Evolutionary conservation across 2,329 filamentous ascomycete genomes (phyloP).

Genomic region (Monilinia fructigena): DNA sequence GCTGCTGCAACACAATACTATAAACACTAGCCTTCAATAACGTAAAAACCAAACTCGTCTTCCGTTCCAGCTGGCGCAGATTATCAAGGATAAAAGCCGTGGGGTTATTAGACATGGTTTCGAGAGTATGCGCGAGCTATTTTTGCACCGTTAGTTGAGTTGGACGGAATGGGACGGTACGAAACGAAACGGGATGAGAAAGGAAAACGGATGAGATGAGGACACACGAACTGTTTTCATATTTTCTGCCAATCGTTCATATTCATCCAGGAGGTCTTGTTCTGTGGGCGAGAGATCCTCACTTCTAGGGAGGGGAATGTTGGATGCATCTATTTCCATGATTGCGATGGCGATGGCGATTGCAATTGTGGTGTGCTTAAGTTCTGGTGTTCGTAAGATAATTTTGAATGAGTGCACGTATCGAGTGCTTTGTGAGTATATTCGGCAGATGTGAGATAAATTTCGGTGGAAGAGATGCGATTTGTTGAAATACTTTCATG

Average conservation of each 20-base stretch:
- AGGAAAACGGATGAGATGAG: not conserved
- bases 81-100: constrained; percentile 83
- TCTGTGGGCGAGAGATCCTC: constrained; percentile 73
- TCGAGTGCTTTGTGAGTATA: not conserved
- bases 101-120: constrained; percentile 65
- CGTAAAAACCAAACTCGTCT: constrained; percentile 93
- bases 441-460: not conserved
- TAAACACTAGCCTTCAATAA: constrained; percentile 97
- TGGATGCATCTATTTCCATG: constrained; percentile 23
- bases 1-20: constrained; percentile 96
- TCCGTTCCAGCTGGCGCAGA: constrained; percentile 83
- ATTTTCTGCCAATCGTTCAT: constrained; percentile 81
- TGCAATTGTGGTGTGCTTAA: not conserved
- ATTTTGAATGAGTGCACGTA: not conserved
- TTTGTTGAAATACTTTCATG: not conserved
- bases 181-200: not conserved
- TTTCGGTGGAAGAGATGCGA: not conserved
- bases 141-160: not conserved
- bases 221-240: constrained; percentile 71
- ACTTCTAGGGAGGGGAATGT: constrained; percentile 9
- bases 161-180: not conserved
- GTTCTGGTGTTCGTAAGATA: not conserved
- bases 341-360: not conserved
- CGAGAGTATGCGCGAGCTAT: constrained; percentile 59
- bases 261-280: constrained; percentile 93